These are phyloP conservation scores for Pseudocercospora musae DNA, from an alignment of 2,329 filamentous ascomycete species.

Conservation along the genomic window DNA sequence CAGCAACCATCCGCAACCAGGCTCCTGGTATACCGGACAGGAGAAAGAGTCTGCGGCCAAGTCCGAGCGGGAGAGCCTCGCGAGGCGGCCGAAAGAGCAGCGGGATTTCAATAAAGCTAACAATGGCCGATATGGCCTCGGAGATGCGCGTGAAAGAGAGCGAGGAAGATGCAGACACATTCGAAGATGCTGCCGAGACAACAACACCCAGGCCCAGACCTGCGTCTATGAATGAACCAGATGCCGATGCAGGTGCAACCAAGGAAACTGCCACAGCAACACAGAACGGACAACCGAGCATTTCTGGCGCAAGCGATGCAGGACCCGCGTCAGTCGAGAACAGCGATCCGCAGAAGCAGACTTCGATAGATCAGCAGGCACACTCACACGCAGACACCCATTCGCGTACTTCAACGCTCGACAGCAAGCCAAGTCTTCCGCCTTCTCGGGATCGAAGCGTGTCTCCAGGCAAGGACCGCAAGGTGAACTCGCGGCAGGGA, in stretches of 20 bases:
- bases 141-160: slow-evolving; percentile 28
- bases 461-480: slow-evolving; percentile 18
- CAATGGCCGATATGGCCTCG: slow-evolving; percentile 25
- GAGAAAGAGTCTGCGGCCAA: slow-evolving; percentile 23
- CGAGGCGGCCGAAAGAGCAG: slow-evolving; percentile 20
- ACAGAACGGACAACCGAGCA: not conserved
- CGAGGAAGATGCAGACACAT: slow-evolving; percentile 46
- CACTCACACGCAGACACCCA: slow-evolving; percentile 1
- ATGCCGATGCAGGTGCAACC: slow-evolving; percentile 22
- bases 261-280: slow-evolving; percentile 1
- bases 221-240: not conserved
- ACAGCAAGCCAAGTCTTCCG: slow-evolving; percentile 7
- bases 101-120: slow-evolving; percentile 18
- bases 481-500: slow-evolving; percentile 28
- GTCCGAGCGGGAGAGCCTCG: slow-evolving; percentile 6
- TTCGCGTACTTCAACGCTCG: slow-evolving; percentile 11
- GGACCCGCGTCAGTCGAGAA: not conserved
- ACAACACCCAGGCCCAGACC: slow-evolving; percentile 15
- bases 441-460: slow-evolving; percentile 20
- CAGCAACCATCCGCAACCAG: slow-evolving; percentile 22
- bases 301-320: slow-evolving; percentile 1
- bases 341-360: not conserved
- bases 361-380: not conserved
- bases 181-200: slow-evolving; percentile 67
- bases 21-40: slow-evolving; percentile 32